Percentiles rank a stretch among this genome's conserved stretches.
Evolutionary conservation across 371 early-diverging fungal genomes (phyloP).

Genomic region (Capillidium heterosporum): DNA sequence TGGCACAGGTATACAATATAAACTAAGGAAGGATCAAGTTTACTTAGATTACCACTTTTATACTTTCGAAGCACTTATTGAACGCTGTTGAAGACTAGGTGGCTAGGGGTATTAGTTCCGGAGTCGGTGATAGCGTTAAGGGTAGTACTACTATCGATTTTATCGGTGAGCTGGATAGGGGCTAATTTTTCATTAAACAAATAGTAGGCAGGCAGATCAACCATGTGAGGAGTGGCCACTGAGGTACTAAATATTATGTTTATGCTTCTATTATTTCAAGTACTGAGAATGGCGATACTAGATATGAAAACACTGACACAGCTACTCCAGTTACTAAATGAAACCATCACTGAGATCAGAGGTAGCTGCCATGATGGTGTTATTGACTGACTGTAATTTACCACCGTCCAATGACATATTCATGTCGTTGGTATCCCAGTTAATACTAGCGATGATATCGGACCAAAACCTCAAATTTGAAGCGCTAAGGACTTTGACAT

Average conservation of each 20-base stretch:
- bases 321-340: constrained; percentile 51
- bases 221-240: constrained; percentile 26
- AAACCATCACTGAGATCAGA: constrained; percentile 34
- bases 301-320: constrained; percentile 54
- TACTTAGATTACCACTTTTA: no score
- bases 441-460: constrained; percentile 11
- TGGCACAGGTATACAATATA: no score
- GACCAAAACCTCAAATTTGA: constrained; percentile 10
- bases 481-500: constrained; percentile 48
- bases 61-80: no score
- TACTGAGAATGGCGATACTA: constrained; percentile 24
- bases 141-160: constrained; percentile 16
- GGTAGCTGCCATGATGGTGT: constrained; percentile 44
- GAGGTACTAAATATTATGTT: constrained; percentile 22
- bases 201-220: constrained; percentile 11
- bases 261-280: constrained; percentile 12
- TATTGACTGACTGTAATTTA: constrained; percentile 8
- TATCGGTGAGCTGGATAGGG: not conserved
- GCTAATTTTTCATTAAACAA: not conserved
- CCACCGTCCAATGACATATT: constrained; percentile 27
- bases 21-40: no score
- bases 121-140: constrained; percentile 36
- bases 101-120: constrained; percentile 51
- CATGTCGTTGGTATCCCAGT: constrained; percentile 2
- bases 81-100: constrained; percentile 46